Evolutionary conservation across 108 stramenopile species (phyloP).

Genomic region (Stephanodiscus triporus): DNA sequence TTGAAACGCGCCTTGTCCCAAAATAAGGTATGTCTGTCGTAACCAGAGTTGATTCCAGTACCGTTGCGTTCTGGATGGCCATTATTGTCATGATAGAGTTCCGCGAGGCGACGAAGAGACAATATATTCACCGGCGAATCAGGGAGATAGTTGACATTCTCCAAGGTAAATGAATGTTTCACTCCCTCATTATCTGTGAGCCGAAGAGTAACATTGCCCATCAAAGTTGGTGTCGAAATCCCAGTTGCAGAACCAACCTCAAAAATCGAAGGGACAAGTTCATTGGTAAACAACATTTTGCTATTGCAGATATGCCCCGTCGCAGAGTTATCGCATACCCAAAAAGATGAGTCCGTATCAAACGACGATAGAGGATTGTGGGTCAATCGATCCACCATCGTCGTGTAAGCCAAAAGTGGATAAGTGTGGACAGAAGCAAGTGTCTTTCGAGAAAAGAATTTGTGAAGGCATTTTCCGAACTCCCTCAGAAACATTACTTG

Average conservation of each 20-base stretch:
- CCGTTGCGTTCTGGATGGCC: neutral
- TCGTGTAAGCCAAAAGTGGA: neutral
- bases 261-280: neutral
- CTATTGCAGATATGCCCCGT: constrained; percentile 1
- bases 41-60: neutral
- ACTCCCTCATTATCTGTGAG: constrained; percentile 3
- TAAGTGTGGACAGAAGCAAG: no score
- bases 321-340: no score
- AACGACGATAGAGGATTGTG: no score
- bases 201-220: neutral
- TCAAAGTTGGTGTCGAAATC: neutral
- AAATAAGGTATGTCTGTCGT: neutral
- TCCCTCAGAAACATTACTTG: no score
- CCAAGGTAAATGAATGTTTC: neutral
- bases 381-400: neutral
- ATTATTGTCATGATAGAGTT: neutral
- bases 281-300: neutral
- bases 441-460: no score
- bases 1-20: neutral
- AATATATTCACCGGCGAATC: no score
- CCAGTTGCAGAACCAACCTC: no score
- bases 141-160: no score
- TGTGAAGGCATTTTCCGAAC: no score
- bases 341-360: no score
- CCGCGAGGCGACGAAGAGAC: neutral